Conservation (phyloP, 2,329 filamentous ascomycete species). For the Fusarium algeriense region DNA sequence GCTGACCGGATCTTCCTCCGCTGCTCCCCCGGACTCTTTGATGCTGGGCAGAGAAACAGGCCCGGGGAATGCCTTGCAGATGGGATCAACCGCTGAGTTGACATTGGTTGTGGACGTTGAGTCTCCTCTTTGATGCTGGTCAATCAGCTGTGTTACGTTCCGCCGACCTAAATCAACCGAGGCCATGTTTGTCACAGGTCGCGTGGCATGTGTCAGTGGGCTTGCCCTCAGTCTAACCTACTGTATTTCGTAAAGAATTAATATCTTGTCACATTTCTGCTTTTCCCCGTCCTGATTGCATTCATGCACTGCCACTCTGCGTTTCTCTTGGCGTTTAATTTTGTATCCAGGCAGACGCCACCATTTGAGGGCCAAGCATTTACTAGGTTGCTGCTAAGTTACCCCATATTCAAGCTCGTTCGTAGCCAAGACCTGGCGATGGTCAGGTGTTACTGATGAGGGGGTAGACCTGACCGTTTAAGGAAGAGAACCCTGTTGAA, state of each 20-base stretch:
- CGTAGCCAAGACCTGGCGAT: conserved; percentile 38
- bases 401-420: conserved; percentile 35
- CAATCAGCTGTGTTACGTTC: conserved; percentile 16
- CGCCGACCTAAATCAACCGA: conserved; percentile 35
- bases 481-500: not conserved
- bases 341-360: conserved; percentile 26
- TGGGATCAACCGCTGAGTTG: conserved; percentile 27
- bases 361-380: conserved; percentile 41
- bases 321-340: conserved; percentile 26
- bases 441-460: conserved; percentile 35
- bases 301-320: conserved; percentile 32
- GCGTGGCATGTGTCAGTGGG: conserved; percentile 38
- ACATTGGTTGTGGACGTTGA: conserved; percentile 18
- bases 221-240: not conserved
- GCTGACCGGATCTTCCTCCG: conserved; percentile 19
- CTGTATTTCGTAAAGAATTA: not conserved
- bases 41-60: conserved; percentile 20
- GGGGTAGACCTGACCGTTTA: conserved; percentile 9
- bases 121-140: conserved; percentile 21
- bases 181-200: conserved; percentile 24
- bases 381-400: conserved; percentile 16
- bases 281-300: not conserved
- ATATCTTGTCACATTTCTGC: not conserved
- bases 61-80: conserved; percentile 33
- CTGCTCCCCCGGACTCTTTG: conserved; percentile 28